A percentile compares a stretch with the other conserved stretches of the same genome.
Evolutionary conservation across 176 grass and related monocot genomes (phyloP).

Genomic region (Oropetium thomaeum): DNA sequence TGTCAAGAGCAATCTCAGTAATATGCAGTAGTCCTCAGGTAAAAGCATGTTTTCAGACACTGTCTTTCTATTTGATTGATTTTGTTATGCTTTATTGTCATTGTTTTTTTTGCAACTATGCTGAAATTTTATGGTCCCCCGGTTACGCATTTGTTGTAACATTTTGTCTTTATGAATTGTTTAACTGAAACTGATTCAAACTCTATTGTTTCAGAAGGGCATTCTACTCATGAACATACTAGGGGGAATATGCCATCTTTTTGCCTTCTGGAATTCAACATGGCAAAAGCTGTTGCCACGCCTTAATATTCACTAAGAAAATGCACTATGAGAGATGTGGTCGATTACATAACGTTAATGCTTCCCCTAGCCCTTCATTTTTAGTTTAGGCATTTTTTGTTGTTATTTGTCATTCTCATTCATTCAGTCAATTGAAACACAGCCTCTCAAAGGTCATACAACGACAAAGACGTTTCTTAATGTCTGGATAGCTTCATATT

Average conservation of each 20-base stretch:
- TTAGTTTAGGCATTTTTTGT: slow-evolving; percentile 40
- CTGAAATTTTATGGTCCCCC: slow-evolving; percentile 16
- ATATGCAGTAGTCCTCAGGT: slow-evolving; percentile 45
- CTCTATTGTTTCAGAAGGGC: slow-evolving; percentile 42
- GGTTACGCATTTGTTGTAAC: neutral
- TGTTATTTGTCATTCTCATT: slow-evolving; percentile 35
- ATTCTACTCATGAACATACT: slow-evolving; percentile 24
- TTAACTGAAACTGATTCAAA: slow-evolving; percentile 34
- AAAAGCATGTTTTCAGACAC: neutral
- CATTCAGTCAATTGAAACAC: slow-evolving; percentile 42
- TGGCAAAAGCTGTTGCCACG: slow-evolving; percentile 34
- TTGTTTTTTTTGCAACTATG: neutral
- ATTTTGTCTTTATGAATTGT: slow-evolving; percentile 2
- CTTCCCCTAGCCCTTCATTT: slow-evolving; percentile 12
- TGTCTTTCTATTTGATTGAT: neutral
- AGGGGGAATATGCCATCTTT: slow-evolving; percentile 43
- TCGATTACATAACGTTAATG: slow-evolving; percentile 31
- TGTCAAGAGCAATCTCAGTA: slow-evolving; percentile 51
- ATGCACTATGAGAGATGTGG: slow-evolving; percentile 41
- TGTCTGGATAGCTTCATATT: slow-evolving; percentile 36
- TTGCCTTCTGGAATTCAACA: slow-evolving; percentile 48
- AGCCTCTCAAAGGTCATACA: slow-evolving; percentile 24
- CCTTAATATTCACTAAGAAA: slow-evolving; percentile 26
- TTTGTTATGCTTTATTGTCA: slow-evolving; percentile 5
- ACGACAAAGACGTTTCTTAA: slow-evolving; percentile 20